Conservation (phyloP, 2,329 filamentous ascomycete genomes). For the Aureobasidium musti region DNA sequence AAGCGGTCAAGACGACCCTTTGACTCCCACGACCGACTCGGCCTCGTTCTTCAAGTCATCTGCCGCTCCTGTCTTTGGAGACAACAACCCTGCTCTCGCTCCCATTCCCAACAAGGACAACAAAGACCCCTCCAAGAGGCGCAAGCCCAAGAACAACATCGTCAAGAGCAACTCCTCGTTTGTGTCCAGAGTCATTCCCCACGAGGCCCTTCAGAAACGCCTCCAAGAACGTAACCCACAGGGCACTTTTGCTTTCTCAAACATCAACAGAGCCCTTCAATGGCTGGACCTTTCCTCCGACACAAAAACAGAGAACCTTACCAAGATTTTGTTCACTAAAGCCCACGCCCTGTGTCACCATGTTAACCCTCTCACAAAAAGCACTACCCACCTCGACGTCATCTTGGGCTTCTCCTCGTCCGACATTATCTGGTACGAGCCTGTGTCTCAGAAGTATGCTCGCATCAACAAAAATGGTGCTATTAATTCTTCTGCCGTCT, state of each 20-base stretch:
- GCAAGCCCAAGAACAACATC: conserved; percentile 97
- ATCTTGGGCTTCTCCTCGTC: conserved; percentile 95
- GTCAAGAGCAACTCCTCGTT: conserved; percentile 98
- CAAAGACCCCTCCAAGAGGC: conserved; percentile 66
- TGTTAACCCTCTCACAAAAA: conserved; percentile 81
- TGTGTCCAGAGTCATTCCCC: conserved; percentile 91
- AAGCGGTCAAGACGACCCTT: conserved; percentile 50
- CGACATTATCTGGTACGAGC: conserved; percentile 98
- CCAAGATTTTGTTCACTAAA: conserved; percentile 96
- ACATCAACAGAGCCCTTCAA: conserved; percentile 92
- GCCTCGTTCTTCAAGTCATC: conserved; percentile 20
- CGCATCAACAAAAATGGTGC: conserved; percentile 94
- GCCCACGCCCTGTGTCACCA: conserved; percentile 95
- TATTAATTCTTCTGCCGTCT: conserved; percentile 83
- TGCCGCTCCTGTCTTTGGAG: conserved; percentile 70
- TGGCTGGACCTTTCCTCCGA: conserved; percentile 87
- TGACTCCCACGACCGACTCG: conserved; percentile 29
- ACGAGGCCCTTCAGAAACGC: conserved; percentile 77
- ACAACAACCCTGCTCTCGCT: conserved; percentile 75
- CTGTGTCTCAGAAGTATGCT: conserved; percentile 92
- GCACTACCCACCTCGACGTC: conserved; percentile 77
- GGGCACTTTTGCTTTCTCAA: conserved; percentile 87
- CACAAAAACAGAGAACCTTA: conserved; percentile 82
- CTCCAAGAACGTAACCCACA: conserved; percentile 75
- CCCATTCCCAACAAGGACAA: conserved; percentile 65